Evolutionary conservation across 805 yeast genomes (phyloP), one percentile per base, ranked within the genome.

Genomic region (Candida tibetensis): DNA sequence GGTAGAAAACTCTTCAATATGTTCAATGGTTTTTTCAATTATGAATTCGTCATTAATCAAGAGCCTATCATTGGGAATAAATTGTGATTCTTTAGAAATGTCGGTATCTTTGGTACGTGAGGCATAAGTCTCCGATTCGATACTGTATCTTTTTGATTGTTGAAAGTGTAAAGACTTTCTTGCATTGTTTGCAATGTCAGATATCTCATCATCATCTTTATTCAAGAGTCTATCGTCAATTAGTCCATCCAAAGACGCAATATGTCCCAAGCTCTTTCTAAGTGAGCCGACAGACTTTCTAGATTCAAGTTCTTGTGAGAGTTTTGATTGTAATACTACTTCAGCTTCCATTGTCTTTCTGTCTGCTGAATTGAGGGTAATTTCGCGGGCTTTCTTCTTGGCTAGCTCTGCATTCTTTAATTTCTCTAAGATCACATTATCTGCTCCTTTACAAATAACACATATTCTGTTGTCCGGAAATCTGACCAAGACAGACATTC

Each of bases 381-480:
- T 73, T 39, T 87, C 88, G n/a, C 62, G 66, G 30, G 82, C 75
- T 53, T 84, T 87, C n/a, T 58, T 54, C 15, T 64, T 60, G 0
- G 95, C 96, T 34, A 83, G 36, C 1, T 74, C 76, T 0, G 74
- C 48, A 45, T 81, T 69, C 40, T 69, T 72, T 41, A 93, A 67
- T 41, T 85, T 74, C 36, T 90, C 95, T 36, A 90, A 58, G 34
- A 93, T 86, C 8, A 91, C 75, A 52, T 87, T 87, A 58, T 93
- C 99, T 2, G 99, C 99, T 38, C 99, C 99, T 62, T 93, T 93
- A 62, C 96, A 88, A 30, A 93, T 66, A 46, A 93, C 54, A 32
- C 91, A 78, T 16, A 89, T 73, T 41, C 84, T 73, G 5, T 77
- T 77, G 55, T 85, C 84, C 0, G 97, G 96, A 49, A 85, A 78